These are phyloP conservation scores for Guillardia theta DNA, from an alignment of 78 protist genomes.

Conservation along the genomic window DNA sequence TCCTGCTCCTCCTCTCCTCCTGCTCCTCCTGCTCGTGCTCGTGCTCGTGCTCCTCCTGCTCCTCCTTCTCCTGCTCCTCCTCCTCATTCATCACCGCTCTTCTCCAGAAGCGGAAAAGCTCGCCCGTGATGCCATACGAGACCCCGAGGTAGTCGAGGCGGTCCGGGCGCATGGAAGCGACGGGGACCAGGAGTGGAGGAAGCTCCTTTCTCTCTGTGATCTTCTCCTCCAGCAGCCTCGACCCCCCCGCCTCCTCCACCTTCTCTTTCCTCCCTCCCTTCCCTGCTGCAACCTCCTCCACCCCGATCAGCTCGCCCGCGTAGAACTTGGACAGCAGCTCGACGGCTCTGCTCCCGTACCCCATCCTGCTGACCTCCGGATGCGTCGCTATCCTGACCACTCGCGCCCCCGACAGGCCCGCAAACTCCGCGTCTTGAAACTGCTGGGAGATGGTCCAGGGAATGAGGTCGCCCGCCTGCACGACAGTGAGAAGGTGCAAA, in stretches of 20 bases:
- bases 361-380: constrained; percentile 82
- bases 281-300: constrained; percentile 47
- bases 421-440: constrained; percentile 75
- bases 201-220: constrained; percentile 39
- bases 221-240: constrained; percentile 15
- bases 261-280: background rate
- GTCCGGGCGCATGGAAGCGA: background rate
- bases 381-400: constrained; percentile 97
- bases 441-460: constrained; percentile 98
- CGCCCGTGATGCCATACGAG: constrained; percentile 49
- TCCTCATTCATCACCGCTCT: background rate
- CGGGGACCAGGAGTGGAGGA: constrained; percentile 44
- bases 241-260: background rate
- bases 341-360: constrained; percentile 93
- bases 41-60: background rate
- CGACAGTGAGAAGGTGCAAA: background rate
- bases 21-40: background rate
- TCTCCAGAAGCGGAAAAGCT: background rate
- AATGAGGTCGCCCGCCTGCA: constrained; percentile 95
- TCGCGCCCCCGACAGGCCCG: constrained; percentile 92
- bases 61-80: background rate
- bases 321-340: constrained; percentile 79
- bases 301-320: constrained; percentile 53
- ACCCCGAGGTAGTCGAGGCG: constrained; percentile 93
- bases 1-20: background rate